Percentiles rank a stretch among this genome's conserved stretches.
phyloP scores from a whole-genome alignment of 169 alveolate genomes.

The Cryptosporidium bovis region DNA sequence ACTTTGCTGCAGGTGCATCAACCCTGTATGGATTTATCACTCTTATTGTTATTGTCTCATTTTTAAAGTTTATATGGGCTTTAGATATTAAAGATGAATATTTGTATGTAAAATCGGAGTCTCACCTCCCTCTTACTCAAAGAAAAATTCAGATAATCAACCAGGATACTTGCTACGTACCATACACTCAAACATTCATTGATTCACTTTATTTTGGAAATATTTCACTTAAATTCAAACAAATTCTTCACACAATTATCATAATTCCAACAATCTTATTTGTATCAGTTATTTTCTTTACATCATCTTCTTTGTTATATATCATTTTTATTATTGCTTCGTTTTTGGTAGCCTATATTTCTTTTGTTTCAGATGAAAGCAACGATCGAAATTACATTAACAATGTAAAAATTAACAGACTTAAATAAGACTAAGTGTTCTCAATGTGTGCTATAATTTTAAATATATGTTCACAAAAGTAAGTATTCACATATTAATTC shows the following conservation, averaged over 20 bases:
- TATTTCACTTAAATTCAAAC: slow-evolving; percentile 25
- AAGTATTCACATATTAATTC: too few relatives aligned
- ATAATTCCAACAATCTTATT: slow-evolving; percentile 45
- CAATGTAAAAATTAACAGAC: too few relatives aligned
- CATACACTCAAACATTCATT: slow-evolving; percentile 9
- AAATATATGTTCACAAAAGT: too few relatives aligned
- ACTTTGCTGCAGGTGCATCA: slow-evolving; percentile 62
- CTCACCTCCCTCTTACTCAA: slow-evolving; percentile 12
- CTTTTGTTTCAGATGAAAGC: too few relatives aligned
- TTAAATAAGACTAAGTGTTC: too few relatives aligned
- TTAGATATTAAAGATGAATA: slow-evolving; percentile 11
- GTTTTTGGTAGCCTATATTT: neutral
- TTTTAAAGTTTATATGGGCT: slow-evolving; percentile 56
- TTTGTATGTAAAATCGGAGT: neutral
- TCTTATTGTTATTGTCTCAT: slow-evolving; percentile 26
- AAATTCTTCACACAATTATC: slow-evolving; percentile 21
- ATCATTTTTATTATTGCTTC: slow-evolving; percentile 15
- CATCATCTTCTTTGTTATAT: slow-evolving; percentile 34
- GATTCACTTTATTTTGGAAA: slow-evolving; percentile 31
- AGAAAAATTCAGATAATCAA: neutral
- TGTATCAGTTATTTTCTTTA: slow-evolving; percentile 27
- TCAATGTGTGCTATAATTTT: too few relatives aligned
- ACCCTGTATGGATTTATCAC: slow-evolving; percentile 63
- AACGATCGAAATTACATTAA: too few relatives aligned
- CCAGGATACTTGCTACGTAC: neutral